Conservation (phyloP, 23 red algal species). For the Gracilaria domingensis region DNA sequence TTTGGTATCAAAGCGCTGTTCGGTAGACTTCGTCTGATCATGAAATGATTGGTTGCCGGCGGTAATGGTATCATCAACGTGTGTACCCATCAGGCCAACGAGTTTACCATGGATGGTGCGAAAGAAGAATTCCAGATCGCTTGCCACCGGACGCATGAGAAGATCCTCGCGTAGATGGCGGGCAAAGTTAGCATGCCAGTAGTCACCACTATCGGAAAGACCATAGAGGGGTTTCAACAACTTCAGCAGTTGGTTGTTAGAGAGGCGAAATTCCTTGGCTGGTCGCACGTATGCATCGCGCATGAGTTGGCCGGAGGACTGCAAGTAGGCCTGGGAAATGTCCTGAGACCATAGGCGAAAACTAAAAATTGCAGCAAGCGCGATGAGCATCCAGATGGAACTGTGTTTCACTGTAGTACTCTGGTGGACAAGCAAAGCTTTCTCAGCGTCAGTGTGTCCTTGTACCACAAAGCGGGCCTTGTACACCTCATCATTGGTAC, state of each 20-base stretch:
- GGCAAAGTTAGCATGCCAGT: slow-evolving; percentile 20
- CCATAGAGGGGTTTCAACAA: slow-evolving; percentile 7
- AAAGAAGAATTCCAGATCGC: slow-evolving; percentile 29
- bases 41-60: background rate
- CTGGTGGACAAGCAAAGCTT: background rate
- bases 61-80: slow-evolving; percentile 13
- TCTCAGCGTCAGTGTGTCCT: slow-evolving; percentile 7
- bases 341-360: slow-evolving; percentile 21
- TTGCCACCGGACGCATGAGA: background rate
- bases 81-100: background rate
- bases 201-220: background rate
- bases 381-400: background rate
- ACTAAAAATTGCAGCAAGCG: slow-evolving; percentile 1
- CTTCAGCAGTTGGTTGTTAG: background rate
- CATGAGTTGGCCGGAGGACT: background rate
- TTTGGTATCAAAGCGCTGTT: background rate
- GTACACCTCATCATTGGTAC: slow-evolving; percentile 22
- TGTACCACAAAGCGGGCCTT: slow-evolving; percentile 16
- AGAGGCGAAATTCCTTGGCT: background rate
- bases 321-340: slow-evolving; percentile 3
- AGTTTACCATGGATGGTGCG: background rate
- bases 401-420: slow-evolving; percentile 10
- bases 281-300: background rate
- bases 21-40: background rate
- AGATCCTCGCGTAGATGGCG: slow-evolving; percentile 21